These are phyloP conservation scores for Gossypium longicalyx DNA, from an alignment of 345 rosid genomes.

Conservation along the genomic window DNA sequence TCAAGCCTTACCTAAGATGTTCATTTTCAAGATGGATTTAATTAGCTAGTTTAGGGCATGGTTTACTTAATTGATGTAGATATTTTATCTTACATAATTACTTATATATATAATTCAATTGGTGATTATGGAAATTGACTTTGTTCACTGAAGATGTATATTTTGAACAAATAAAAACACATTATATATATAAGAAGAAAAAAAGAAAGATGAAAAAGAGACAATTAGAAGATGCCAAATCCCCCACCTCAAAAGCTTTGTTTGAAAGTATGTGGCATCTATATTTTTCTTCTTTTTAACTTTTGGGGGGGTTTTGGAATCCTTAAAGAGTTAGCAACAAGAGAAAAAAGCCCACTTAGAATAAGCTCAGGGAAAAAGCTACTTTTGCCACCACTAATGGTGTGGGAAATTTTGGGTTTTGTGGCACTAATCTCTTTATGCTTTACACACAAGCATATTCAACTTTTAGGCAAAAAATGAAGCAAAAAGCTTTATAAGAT, in stretches of 20 bases:
- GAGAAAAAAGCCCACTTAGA: slow-evolving; percentile 28
- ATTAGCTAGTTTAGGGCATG: not conserved
- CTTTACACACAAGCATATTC: slow-evolving; percentile 45
- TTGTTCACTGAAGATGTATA: not conserved
- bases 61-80: not conserved
- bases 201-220: not conserved
- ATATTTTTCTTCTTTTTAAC: slow-evolving; percentile 12
- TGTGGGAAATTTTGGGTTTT: slow-evolving; percentile 33
- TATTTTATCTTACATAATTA: not conserved
- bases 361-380: slow-evolving; percentile 23
- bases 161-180: not conserved
- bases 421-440: slow-evolving; percentile 28
- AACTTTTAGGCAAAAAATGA: slow-evolving; percentile 23
- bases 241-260: slow-evolving; percentile 37
- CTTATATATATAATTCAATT: not conserved
- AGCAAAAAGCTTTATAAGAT: slow-evolving; percentile 20
- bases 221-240: slow-evolving; percentile 32
- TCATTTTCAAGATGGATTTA: not conserved
- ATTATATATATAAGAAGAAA: not conserved
- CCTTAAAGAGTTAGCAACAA: slow-evolving; percentile 35
- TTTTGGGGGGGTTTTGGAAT: slow-evolving; percentile 27
- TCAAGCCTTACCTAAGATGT: not conserved
- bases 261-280: slow-evolving; percentile 30
- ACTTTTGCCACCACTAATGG: slow-evolving; percentile 33
- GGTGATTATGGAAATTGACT: not conserved